Conservation (phyloP, 768 basidiomycete species). For the Mycena venus region DNA sequence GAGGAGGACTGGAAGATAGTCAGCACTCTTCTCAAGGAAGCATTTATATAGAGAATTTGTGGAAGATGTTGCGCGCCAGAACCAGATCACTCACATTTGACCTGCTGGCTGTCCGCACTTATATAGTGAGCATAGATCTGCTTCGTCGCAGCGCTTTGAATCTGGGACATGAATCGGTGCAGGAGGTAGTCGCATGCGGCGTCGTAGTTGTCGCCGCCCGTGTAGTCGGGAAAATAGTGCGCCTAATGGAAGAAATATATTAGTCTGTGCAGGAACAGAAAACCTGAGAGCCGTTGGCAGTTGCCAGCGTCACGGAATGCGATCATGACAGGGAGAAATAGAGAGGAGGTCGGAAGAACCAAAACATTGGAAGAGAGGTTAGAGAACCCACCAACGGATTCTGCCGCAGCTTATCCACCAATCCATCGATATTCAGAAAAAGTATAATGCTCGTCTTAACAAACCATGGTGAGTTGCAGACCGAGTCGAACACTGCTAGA, state of each 20-base stretch:
- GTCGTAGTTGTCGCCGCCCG: constrained; percentile 89
- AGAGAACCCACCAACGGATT: constrained; percentile 20
- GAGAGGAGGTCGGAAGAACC: neutral
- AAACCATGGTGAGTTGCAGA: constrained; percentile 98
- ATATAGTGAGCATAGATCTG: constrained; percentile 95
- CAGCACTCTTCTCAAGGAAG: constrained; percentile 6
- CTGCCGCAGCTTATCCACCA: constrained; percentile 91
- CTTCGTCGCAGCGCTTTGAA: constrained; percentile 89
- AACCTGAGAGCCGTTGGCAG: neutral
- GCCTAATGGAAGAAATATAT: constrained; percentile 52
- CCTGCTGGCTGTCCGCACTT: constrained; percentile 93
- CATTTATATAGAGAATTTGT: neutral
- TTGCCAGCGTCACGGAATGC: constrained; percentile 58
- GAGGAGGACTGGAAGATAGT: constrained; percentile 2
- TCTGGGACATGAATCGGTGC: constrained; percentile 88
- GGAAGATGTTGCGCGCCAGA: constrained; percentile 75
- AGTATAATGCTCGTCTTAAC: constrained; percentile 96
- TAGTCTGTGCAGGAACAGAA: neutral
- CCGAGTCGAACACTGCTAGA: constrained; percentile 95
- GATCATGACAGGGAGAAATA: neutral
- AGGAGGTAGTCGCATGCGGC: constrained; percentile 84
- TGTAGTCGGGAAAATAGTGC: constrained; percentile 94
- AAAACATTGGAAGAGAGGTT: neutral
- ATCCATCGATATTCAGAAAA: constrained; percentile 96
- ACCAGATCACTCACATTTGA: constrained; percentile 59